These are phyloP conservation scores for Albatrellus sp. DNA, from an alignment of 1,284 basidiomycete genomes.

Conservation along the genomic window DNA sequence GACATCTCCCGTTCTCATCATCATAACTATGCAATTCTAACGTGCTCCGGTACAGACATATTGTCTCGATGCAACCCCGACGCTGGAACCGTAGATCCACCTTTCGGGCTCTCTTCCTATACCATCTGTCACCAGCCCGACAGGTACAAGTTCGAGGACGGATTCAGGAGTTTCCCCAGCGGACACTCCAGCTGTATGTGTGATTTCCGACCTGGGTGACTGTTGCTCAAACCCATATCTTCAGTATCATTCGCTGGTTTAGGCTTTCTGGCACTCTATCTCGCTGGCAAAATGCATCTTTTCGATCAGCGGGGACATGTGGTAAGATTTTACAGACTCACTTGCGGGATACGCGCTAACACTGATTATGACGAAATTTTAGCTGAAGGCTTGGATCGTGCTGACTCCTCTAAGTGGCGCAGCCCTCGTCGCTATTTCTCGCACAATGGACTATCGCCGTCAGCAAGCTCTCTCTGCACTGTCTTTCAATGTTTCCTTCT, in stretches of 20 bases:
- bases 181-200: slow-evolving; percentile 77
- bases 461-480: background rate
- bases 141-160: slow-evolving; percentile 53
- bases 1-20: background rate
- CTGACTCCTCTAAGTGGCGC: slow-evolving; percentile 71
- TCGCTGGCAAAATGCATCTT: slow-evolving; percentile 86
- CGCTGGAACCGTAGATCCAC: slow-evolving; percentile 51
- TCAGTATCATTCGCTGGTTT: slow-evolving; percentile 87
- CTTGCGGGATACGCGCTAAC: background rate
- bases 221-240: background rate
- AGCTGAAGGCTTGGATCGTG: slow-evolving; percentile 81
- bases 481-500: background rate
- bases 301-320: slow-evolving; percentile 77
- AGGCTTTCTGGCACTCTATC: slow-evolving; percentile 80
- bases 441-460: slow-evolving; percentile 50
- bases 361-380: background rate
- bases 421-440: slow-evolving; percentile 80
- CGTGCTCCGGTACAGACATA: slow-evolving; percentile 37
- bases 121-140: slow-evolving; percentile 73
- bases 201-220: background rate
- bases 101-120: slow-evolving; percentile 64
- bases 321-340: slow-evolving; percentile 26
- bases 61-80: slow-evolving; percentile 76
- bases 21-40: background rate
- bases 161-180: slow-evolving; percentile 89